Conservation (phyloP, 2,329 filamentous ascomycete species). For the Graphilbum sp. region DNA sequence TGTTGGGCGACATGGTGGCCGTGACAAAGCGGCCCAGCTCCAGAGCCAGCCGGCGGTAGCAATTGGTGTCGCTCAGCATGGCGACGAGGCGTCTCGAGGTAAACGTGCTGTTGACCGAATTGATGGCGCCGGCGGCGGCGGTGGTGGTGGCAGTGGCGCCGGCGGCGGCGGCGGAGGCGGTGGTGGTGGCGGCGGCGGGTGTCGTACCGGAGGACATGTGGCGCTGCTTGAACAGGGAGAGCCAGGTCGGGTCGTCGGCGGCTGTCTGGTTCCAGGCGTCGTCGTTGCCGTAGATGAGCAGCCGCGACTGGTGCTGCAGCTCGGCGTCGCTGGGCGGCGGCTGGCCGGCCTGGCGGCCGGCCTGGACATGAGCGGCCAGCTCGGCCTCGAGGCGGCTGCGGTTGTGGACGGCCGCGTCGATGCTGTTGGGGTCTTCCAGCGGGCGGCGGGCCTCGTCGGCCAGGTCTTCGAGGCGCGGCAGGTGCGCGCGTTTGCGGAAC, state of each 20-base stretch:
- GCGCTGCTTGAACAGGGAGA: constrained; percentile 33
- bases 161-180: too few species aligned
- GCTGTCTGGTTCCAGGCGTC: constrained; percentile 49
- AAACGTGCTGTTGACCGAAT: too few species aligned
- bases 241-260: constrained; percentile 38
- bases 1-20: constrained; percentile 39
- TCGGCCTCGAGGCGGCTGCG: constrained; percentile 39
- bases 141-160: too few species aligned
- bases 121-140: too few species aligned
- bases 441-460: constrained; percentile 30
- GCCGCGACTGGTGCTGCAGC: constrained; percentile 38
- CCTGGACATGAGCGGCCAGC: constrained; percentile 32
- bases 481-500: constrained; percentile 38
- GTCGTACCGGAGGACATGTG: too few species aligned
- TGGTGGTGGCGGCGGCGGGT: too few species aligned
- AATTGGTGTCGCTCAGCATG: constrained; percentile 44
- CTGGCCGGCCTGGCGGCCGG: constrained; percentile 26
- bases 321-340: constrained; percentile 33
- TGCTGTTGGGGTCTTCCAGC: constrained; percentile 31
- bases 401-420: constrained; percentile 44
- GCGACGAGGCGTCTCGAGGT: too few species aligned
- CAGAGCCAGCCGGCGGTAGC: constrained; percentile 36
- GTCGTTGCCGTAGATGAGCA: constrained; percentile 45
- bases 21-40: constrained; percentile 37
- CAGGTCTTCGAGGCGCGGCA: constrained; percentile 41